Base-by-base conservation (phyloP, 768 basidiomycete genomes). In the Pilatotrama ljubarskyi region DNA sequence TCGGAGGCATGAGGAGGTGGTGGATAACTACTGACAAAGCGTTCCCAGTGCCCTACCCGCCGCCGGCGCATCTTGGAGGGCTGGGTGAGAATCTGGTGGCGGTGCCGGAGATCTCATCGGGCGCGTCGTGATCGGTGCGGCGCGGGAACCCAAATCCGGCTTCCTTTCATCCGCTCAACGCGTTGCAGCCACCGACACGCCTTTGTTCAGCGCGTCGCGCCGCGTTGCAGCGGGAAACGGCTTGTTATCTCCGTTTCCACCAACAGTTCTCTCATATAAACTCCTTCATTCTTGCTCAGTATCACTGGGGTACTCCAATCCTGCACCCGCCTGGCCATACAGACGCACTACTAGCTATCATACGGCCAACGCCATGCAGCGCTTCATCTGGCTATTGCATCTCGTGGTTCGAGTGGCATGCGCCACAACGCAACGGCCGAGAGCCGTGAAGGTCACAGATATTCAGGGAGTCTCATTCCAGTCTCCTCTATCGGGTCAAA, bases 381-480 rank as follows among this genome's bases (percentile, higher is more conserved):
- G 29, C 29, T 10, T 32, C 29, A 10, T 32, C 4, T 32, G 29
- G 29, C 10, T 32, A 10, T 32, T 32, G 5, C 29, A 10, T 5
- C 4, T 10, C 29, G 29, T 32, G 29, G 10, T 10, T 4, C 29
- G 4, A 10, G 29, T 32, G 5, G 29, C 29, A 32, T 32, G 29
- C 29, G 22, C 43, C 14, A 44, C 18, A 20, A 40, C 51, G 11
- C 10, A 25, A 4, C 20, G 17, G 2, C 22, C 38, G 1, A 18
- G 15, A 37, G 4, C 25, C 14, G 48, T 53, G 10, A 47, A 22
- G 14, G 48, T 63, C 9, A 40, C 80, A n/a, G 82, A 83, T 25
- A 81, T 86, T 26, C 82, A 84, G 69, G 84, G 84, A n/a, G 46
- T 65, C 29, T 68, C 76, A 0, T 83, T 76, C 61, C 72, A 71